Base-by-base conservation (phyloP, 2,329 filamentous ascomycete species). In the Colletotrichum magnum region DNA sequence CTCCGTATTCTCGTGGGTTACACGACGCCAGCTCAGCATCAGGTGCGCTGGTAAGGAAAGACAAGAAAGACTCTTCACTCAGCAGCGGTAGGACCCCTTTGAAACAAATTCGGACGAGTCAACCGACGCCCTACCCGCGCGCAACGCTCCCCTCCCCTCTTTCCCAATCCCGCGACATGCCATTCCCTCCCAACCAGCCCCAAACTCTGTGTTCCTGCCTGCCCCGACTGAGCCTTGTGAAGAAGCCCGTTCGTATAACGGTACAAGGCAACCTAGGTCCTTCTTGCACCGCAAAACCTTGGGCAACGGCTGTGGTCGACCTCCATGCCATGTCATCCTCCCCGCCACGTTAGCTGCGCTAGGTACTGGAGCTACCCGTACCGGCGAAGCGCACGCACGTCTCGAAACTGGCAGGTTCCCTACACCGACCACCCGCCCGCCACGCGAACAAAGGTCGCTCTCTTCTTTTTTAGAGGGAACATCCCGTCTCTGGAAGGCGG, bases 51-150 rank as follows among this genome's bases (percentile, higher is more conserved):
- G 32, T 18, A 10, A 36, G 32, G 32, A 36, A 6, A 36, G 32
- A 36, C 7, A 36, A 36, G 7, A 10, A 36, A 10, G 10, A 36
- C 9, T 47, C 43, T 18, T 32, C 9, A 50, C 47, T 21, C n/a
- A 50, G 47, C n/a, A 50, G 18, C 47, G 47, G 47, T 7, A 26
- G 7, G 18, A 47, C 18, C 54, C 47, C 58, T 41, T 36, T 36
- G 28, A 59, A 58, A 50, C 53, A 13, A 58, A 54, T 61, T 69
- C 51, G n/a, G 66, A 66, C 67, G 62, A 69, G 67, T 60, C 62
- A 61, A 50, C 7, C 65, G 24, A 69, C 54, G 66, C 50, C 54
- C 43, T 56, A 39, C 50, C 66, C 54, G 61, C 61, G 61, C 61
- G 43, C 43, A 54, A 18, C 59, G 18, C 47, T 50, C 6, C 6